These are phyloP conservation scores for Cytidiella melzeri DNA, from an alignment of 768 basidiomycete genomes.

Conservation along the genomic window DNA sequence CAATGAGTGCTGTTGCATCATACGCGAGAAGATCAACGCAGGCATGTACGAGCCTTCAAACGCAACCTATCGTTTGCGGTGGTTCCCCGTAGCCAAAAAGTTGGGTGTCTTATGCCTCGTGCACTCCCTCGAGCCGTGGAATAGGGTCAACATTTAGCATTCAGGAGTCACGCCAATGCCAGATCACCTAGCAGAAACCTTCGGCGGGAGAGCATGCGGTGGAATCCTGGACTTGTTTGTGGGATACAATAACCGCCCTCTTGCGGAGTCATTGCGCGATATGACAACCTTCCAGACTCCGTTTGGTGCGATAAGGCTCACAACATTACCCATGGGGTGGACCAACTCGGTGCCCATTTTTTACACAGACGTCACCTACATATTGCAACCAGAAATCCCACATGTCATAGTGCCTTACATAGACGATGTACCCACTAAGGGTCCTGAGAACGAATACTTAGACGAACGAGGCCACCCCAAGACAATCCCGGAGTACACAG, in stretches of 20 bases:
- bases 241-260: conserved; percentile 8
- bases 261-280: conserved; percentile 2
- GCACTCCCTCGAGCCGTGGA: conserved; percentile 34
- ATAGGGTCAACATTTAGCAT: no score
- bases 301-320: conserved; percentile 10
- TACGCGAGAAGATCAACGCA: conserved; percentile 28
- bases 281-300: conserved; percentile 17
- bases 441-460: conserved; percentile 12
- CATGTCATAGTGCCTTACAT: conserved; percentile 16
- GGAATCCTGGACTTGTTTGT: no score
- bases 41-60: conserved; percentile 33
- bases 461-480: conserved; percentile 6
- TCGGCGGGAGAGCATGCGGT: conserved; percentile 28
- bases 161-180: no score
- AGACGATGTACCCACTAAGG: conserved; percentile 21
- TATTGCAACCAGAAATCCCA: conserved; percentile 21
- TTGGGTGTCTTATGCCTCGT: conserved; percentile 28
- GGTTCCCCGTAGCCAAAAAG: conserved; percentile 36
- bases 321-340: conserved; percentile 13
- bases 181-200: no score
- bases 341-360: conserved; percentile 20
- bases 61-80: conserved; percentile 30
- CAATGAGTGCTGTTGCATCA: conserved; percentile 24
- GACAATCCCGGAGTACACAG: conserved; percentile 5
- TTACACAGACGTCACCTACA: conserved; percentile 16